A percentile compares a stretch with the other conserved stretches of the same genome.
phyloP scores from a whole-genome alignment of 2,329 filamentous ascomycete genomes.

The Zarea fungicola region DNA sequence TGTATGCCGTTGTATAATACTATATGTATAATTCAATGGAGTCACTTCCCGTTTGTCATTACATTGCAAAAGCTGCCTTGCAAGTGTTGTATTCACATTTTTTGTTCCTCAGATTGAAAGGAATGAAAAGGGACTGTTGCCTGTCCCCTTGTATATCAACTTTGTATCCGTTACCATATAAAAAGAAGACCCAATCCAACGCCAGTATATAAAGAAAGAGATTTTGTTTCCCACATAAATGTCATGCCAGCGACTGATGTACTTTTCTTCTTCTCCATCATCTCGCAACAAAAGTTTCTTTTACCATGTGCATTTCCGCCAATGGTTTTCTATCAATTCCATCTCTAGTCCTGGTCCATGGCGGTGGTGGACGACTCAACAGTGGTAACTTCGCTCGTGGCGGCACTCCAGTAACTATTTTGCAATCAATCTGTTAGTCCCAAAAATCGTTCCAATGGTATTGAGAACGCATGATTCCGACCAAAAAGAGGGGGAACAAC shows the following conservation, averaged over 20 bases:
- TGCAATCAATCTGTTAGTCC: background rate
- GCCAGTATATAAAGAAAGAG: conserved; percentile 4
- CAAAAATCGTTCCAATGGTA: too few species aligned
- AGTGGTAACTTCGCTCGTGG: conserved; percentile 55
- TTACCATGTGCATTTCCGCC: background rate
- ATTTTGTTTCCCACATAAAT: conserved; percentile 7
- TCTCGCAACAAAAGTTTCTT: conserved; percentile 3
- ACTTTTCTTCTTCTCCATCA: background rate
- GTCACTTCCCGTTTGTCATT: too few species aligned
- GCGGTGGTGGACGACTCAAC: conserved; percentile 35
- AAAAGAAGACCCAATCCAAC: conserved; percentile 10
- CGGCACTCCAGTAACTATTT: conserved; percentile 56
- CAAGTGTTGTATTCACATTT: background rate
- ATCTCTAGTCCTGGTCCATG: conserved; percentile 26
- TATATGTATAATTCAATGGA: too few species aligned
- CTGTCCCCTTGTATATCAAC: background rate
- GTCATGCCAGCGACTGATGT: conserved; percentile 9
- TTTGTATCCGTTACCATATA: background rate
- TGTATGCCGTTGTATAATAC: conserved; percentile 1
- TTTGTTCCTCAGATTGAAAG: background rate
- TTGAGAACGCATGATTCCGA: too few species aligned
- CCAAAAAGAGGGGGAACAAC: background rate
- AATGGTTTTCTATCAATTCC: too few species aligned
- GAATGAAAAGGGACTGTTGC: background rate
- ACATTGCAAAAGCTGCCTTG: background rate